phyloP scores from a whole-genome alignment of 2,329 filamentous ascomycete genomes.

The Alternaria ventricosa region DNA sequence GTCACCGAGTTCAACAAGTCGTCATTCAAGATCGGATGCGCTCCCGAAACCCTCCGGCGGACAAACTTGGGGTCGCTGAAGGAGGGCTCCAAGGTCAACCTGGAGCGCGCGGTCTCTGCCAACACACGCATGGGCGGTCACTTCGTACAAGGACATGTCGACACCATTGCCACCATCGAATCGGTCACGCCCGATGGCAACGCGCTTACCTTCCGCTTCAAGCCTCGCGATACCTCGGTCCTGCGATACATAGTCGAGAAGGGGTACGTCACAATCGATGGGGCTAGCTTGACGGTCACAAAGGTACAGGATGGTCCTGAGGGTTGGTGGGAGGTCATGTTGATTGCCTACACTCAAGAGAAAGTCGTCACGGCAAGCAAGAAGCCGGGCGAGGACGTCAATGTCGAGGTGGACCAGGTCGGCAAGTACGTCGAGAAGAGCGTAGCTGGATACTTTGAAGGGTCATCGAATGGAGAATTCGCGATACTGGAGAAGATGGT shows the following conservation, averaged over 20 bases:
- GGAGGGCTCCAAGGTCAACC: slow-evolving; percentile 76
- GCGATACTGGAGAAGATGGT: slow-evolving; percentile 61
- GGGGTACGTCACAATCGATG: slow-evolving; percentile 92
- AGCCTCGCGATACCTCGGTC: slow-evolving; percentile 71
- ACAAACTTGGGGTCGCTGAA: slow-evolving; percentile 86
- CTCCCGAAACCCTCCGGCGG: slow-evolving; percentile 92
- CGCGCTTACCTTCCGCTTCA: slow-evolving; percentile 83
- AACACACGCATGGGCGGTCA: slow-evolving; percentile 97
- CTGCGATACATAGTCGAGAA: slow-evolving; percentile 94
- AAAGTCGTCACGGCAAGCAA: slow-evolving; percentile 84
- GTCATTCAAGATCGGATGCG: slow-evolving; percentile 88
- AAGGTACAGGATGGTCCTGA: slow-evolving; percentile 78
- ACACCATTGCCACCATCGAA: slow-evolving; percentile 80
- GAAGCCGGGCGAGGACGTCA: slow-evolving; percentile 79
- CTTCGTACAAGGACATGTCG: slow-evolving; percentile 97
- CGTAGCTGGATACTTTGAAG: slow-evolving; percentile 77
- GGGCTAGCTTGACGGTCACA: slow-evolving; percentile 92
- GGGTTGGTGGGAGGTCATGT: slow-evolving; percentile 94
- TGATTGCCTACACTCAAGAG: slow-evolving; percentile 96
- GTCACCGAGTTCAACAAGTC: slow-evolving; percentile 72
- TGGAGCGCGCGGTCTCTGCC: slow-evolving; percentile 90
- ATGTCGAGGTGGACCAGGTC: slow-evolving; percentile 90
- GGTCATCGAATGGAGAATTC: slow-evolving; percentile 58
- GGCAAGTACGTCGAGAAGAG: slow-evolving; percentile 91
- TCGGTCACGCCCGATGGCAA: slow-evolving; percentile 83